Conservation (phyloP, 2,329 filamentous ascomycete species). For the Claviceps maximensis region DNA sequence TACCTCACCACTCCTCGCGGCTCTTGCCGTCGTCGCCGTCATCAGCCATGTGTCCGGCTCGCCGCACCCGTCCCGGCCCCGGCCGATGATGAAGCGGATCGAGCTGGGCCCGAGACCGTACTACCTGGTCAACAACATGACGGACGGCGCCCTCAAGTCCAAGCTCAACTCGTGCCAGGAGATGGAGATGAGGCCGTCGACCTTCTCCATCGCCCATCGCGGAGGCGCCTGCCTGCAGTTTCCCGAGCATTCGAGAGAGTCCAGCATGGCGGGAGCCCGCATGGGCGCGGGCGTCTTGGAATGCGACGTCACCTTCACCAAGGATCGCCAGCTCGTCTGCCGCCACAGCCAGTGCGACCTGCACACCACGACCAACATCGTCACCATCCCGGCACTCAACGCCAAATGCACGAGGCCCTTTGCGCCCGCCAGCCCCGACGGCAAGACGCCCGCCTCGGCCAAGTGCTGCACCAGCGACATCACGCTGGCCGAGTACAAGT, state of each 20-base stretch:
- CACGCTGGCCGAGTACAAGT: conserved; percentile 52
- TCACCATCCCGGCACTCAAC: conserved; percentile 45
- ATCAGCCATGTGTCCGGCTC: conserved; percentile 15
- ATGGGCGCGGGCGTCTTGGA: conserved; percentile 56
- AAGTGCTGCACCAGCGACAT: conserved; percentile 62
- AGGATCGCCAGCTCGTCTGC: conserved; percentile 52
- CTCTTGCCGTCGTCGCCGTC: conserved; percentile 18
- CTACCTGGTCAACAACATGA: conserved; percentile 52
- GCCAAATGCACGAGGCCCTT: conserved; percentile 52
- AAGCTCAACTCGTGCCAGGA: conserved; percentile 46
- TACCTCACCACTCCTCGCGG: conserved; percentile 14
- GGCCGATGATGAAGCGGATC: conserved; percentile 33
- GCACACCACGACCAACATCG: conserved; percentile 56
- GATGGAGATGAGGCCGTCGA: conserved; percentile 34
- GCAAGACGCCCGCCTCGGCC: conserved; percentile 34
- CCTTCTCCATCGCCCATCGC: conserved; percentile 49
- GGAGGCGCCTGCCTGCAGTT: conserved; percentile 49
- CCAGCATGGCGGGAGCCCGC: conserved; percentile 46
- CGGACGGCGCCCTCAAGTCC: conserved; percentile 43
- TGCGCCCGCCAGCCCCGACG: conserved; percentile 35
- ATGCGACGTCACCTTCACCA: conserved; percentile 56
- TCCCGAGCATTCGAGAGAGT: conserved; percentile 49
- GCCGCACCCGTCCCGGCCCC: conserved; percentile 13
- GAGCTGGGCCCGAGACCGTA: conserved; percentile 51
- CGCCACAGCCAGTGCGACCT: conserved; percentile 55